Conservation (phyloP, 306 rosid species). For the Astragalus membranaceus region DNA sequence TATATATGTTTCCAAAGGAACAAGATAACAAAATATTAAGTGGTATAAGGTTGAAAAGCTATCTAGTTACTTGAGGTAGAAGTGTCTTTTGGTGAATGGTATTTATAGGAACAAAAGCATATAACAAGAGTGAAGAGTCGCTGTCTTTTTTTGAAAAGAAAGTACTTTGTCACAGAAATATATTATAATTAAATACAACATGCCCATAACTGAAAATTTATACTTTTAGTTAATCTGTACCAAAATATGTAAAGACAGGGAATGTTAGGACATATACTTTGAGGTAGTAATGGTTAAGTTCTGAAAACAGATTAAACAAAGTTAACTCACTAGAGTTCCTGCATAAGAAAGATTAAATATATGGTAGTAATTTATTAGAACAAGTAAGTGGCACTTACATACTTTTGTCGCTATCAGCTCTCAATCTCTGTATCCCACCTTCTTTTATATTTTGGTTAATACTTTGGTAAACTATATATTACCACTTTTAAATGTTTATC, state of each 20-base stretch:
- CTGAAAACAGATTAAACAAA: conserved; percentile 9
- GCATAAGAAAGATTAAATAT: not conserved
- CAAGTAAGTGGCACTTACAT: conserved; percentile 2
- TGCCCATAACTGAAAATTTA: conserved; percentile 29
- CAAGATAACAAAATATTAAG: not conserved
- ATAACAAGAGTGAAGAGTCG: not conserved
- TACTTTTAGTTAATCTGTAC: conserved; percentile 5
- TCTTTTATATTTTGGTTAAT: not conserved
- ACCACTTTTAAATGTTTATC: not conserved
- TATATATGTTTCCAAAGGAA: conserved; percentile 2
- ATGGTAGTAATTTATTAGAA: conserved; percentile 4
- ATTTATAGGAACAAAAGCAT: conserved; percentile 37
- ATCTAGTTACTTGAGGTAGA: conserved; percentile 16
- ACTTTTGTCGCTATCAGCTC: conserved; percentile 10
- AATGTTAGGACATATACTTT: conserved; percentile 16
- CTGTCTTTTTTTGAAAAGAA: not conserved
- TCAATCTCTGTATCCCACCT: conserved; percentile 35
- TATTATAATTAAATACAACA: conserved; percentile 12
- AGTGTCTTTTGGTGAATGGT: conserved; percentile 13
- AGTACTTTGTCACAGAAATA: conserved; percentile 15
- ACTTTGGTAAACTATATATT: not conserved
- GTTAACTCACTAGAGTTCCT: not conserved
- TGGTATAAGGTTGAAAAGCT: conserved; percentile 2
- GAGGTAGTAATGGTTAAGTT: not conserved
- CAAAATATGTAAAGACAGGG: conserved; percentile 15